Conservation (phyloP, 345 rosid species). For the Euphorbia peplus region DNA sequence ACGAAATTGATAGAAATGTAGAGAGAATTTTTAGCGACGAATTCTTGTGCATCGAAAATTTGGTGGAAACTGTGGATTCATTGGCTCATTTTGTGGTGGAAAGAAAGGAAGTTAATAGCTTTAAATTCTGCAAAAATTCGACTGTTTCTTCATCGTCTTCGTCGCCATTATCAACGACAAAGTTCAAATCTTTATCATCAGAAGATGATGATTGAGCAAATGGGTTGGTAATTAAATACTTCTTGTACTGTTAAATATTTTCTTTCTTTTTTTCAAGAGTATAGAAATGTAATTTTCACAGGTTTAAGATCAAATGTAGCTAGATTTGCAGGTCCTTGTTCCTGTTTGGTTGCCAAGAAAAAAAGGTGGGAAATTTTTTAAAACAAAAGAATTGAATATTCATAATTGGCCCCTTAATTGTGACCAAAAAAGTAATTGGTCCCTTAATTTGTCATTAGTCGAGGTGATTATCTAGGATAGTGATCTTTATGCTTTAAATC, state of each 20-base stretch:
- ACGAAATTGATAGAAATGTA: slow-evolving; percentile 61
- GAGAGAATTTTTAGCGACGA: slow-evolving; percentile 67
- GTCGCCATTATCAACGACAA: slow-evolving; percentile 19
- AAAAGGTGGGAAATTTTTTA: slow-evolving; percentile 11
- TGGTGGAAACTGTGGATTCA: slow-evolving; percentile 46
- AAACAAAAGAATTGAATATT: background rate
- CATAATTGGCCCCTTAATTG: background rate
- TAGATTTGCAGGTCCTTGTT: too few relatives aligned
- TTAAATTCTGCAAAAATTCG: slow-evolving; percentile 50
- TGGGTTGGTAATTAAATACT: background rate
- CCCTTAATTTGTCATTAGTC: slow-evolving; percentile 3
- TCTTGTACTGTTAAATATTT: slow-evolving; percentile 12
- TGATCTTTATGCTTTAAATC: background rate
- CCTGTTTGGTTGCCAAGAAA: slow-evolving; percentile 14
- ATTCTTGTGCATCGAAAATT: slow-evolving; percentile 72
- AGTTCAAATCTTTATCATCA: slow-evolving; percentile 13
- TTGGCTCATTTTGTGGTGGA: slow-evolving; percentile 58
- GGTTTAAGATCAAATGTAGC: slow-evolving; percentile 14
- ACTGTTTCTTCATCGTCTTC: slow-evolving; percentile 20
- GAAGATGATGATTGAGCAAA: slow-evolving; percentile 24
- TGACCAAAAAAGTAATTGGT: background rate
- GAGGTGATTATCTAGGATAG: background rate
- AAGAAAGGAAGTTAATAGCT: slow-evolving; percentile 14
- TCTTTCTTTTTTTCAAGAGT: background rate
- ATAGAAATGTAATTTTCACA: slow-evolving; percentile 22